phyloP scores from a whole-genome alignment of 257 asterid species.

The Coffea eugenioides region DNA sequence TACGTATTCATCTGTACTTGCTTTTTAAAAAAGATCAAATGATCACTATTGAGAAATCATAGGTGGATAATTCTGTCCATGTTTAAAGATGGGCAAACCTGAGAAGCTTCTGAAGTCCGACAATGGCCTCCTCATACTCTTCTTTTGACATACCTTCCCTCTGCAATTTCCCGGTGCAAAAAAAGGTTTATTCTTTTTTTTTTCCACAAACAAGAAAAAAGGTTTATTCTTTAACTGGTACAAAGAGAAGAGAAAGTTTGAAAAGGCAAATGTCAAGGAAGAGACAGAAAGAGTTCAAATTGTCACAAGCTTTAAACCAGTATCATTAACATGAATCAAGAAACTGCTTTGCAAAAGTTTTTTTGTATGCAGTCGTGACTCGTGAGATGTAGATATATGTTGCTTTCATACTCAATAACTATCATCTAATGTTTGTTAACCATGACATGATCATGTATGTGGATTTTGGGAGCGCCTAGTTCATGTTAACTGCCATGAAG shows the following conservation, averaged over 20 bases:
- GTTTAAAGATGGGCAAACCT: conserved; percentile 39
- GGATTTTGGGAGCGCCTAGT: too few species aligned
- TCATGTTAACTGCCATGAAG: neutral
- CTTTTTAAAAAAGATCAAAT: neutral
- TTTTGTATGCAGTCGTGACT: neutral
- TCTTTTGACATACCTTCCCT: conserved; percentile 77
- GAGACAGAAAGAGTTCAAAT: neutral
- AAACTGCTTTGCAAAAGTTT: neutral
- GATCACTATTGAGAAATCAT: too few species aligned
- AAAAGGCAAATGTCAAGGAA: neutral
- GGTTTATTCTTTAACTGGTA: too few species aligned
- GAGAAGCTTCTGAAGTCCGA: conserved; percentile 75
- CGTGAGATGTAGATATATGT: neutral
- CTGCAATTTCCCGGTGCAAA: conserved; percentile 38
- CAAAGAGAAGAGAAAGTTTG: neutral
- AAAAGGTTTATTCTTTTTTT: neutral
- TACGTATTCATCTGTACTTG: neutral
- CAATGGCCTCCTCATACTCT: conserved; percentile 75
- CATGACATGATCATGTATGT: too few species aligned
- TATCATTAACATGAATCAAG: neutral
- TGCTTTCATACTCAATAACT: neutral
- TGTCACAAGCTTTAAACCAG: neutral
- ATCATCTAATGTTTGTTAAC: neutral
- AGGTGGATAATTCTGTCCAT: too few species aligned
- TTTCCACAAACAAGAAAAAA: neutral